Evolutionary conservation across 2,329 filamentous ascomycete genomes (phyloP).

Genomic region (Xylariaceae sp.): DNA sequence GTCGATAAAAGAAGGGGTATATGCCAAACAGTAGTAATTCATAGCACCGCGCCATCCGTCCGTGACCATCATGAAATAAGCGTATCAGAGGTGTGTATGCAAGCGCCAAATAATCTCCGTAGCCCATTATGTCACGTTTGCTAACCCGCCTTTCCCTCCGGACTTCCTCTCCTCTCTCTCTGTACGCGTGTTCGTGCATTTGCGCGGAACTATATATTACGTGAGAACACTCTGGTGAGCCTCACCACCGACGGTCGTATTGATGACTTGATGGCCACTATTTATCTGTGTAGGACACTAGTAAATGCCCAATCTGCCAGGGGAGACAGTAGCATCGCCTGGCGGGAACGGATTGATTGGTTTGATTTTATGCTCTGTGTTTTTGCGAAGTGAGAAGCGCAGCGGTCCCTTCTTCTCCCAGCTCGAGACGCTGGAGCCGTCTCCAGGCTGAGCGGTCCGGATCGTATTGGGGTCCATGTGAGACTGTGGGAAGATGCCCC

Average conservation of each 20-base stretch:
- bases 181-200: background rate
- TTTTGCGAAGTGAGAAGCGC: conserved; percentile 33
- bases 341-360: conserved; percentile 20
- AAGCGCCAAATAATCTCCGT: background rate
- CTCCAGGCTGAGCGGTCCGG: conserved; percentile 29
- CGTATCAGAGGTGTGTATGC: background rate
- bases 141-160: background rate
- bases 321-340: conserved; percentile 18
- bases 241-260: background rate
- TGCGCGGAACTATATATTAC: background rate
- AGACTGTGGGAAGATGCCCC: conserved; percentile 39
- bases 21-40: conserved; percentile 22
- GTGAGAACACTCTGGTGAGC: background rate
- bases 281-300: conserved; percentile 8
- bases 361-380: conserved; percentile 26
- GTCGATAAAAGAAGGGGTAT: conserved; percentile 21
- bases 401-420: conserved; percentile 36
- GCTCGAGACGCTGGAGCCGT: conserved; percentile 33
- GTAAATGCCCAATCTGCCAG: conserved; percentile 25
- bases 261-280: background rate
- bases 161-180: background rate
- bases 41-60: conserved; percentile 16
- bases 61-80: background rate
- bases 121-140: background rate
- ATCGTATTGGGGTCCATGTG: conserved; percentile 37